Base-by-base conservation (phyloP, 2,329 filamentous ascomycete genomes). In the Paraphoma sp. region DNA sequence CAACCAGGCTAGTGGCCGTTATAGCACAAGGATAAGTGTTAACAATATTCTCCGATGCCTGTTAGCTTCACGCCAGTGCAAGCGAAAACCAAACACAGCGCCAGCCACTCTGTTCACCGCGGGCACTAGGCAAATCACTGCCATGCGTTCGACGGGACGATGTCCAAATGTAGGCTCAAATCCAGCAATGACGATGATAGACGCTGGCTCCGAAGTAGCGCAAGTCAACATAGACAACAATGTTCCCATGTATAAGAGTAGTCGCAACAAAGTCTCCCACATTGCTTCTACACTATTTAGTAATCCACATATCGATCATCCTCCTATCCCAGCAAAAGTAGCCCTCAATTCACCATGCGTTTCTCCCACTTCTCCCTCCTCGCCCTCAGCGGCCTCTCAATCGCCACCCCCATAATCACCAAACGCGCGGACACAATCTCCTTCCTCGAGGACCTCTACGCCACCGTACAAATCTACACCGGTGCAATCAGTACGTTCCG, bases 381-480 rank as follows among this genome's bases (percentile, higher is more conserved):
- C 28, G 54, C 60, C 36, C 56, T 67, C 6, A 52, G 49, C 36
- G 54, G 57, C 46, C 44, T 63, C n/a, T 60, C 63, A n/a, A 41
- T 66, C n/a, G 61, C 57, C 36, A 57, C 43, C 38, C 63, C 63
- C 10, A 43, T 62, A 6, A 18, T 51, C 23, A 29, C 30, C 38
- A 55, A 45, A 23, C 59, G 63, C 46, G 56, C 42, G 18, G 62
- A 65, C 18, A 59, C 55, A 10, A 52, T 59, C 50, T 48, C 42
- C 31, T 53, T 67, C 4, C 48, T 67, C 10, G 64, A 55, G 18
- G 57, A 62, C 16, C 63, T 67, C 33, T 63, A 57, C 41, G 54
- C 63, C 9, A 64, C 63, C 1, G 59, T 67, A 2, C 64, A 65
- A 28, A 54, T 53, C 41, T 65, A 67, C 53, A 65, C 62, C 6